Evolutionary conservation across 192 early-diverging fungal genomes (phyloP).

Genomic region (Entomortierella lignicola): DNA sequence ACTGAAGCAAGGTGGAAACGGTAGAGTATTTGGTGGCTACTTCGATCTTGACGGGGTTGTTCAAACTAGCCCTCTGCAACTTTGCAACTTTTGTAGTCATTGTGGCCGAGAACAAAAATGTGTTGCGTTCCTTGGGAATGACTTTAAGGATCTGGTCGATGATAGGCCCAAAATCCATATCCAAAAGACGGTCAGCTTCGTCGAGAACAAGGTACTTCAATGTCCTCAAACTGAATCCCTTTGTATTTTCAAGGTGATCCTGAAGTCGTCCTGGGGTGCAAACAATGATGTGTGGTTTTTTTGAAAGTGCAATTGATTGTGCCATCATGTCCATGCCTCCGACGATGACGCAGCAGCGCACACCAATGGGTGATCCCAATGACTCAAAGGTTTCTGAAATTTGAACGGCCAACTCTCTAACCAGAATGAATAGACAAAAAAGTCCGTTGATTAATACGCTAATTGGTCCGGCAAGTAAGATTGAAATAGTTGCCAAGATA

Average conservation of each 20-base stretch:
- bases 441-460: not conserved
- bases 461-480: not conserved
- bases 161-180: slow-evolving; percentile 97
- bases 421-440: not conserved
- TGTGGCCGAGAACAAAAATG: slow-evolving; percentile 95
- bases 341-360: slow-evolving; percentile 90
- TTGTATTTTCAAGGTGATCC: slow-evolving; percentile 98
- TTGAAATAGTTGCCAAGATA: not conserved
- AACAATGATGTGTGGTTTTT: slow-evolving; percentile 94
- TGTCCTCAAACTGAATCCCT: slow-evolving; percentile 92
- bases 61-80: slow-evolving; percentile 90
- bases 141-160: slow-evolving; percentile 95
- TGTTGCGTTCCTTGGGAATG: slow-evolving; percentile 92
- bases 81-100: slow-evolving; percentile 99
- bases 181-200: slow-evolving; percentile 92
- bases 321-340: slow-evolving; percentile 99
- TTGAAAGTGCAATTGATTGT: slow-evolving; percentile 93
- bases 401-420: slow-evolving; percentile 93
- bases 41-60: slow-evolving; percentile 93
- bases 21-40: slow-evolving; percentile 98
- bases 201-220: slow-evolving; percentile 96
- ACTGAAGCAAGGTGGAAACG: slow-evolving; percentile 91
- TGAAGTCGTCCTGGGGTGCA: slow-evolving; percentile 96
- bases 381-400: slow-evolving; percentile 94
- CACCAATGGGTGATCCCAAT: slow-evolving; percentile 90